phyloP scores from a whole-genome alignment of 2,329 filamentous ascomycete genomes.

The Zelopaecilomyces penicillatus region DNA sequence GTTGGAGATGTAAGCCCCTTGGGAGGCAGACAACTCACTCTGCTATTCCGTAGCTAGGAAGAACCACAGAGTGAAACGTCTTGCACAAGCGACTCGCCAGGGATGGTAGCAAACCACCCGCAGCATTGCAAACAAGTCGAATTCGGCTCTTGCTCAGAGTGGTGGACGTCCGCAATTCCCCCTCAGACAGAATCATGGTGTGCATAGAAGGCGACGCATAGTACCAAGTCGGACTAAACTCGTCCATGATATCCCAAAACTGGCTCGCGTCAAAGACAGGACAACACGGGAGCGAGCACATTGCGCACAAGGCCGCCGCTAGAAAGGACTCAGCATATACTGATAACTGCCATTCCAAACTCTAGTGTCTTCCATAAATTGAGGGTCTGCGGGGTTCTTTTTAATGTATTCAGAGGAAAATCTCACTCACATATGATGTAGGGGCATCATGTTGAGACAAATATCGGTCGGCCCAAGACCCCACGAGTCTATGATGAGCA shows the following conservation, averaged over 20 bases:
- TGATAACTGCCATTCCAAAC: neutral
- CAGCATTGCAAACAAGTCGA: slow-evolving; percentile 46
- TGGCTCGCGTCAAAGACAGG: slow-evolving; percentile 44
- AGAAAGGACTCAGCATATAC: slow-evolving; percentile 4
- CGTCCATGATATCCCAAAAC: slow-evolving; percentile 47
- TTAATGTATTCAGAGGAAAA: too few species aligned
- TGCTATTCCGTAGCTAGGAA: slow-evolving; percentile 52
- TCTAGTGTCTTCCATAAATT: too few species aligned
- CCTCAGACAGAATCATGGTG: slow-evolving; percentile 42
- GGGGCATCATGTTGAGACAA: slow-evolving; percentile 52
- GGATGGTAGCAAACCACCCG: slow-evolving; percentile 43
- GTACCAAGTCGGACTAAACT: slow-evolving; percentile 44
- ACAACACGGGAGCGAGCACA: slow-evolving; percentile 46
- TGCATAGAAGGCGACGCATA: slow-evolving; percentile 52
- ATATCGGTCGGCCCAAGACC: slow-evolving; percentile 36
- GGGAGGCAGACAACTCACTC: slow-evolving; percentile 25
- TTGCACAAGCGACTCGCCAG: slow-evolving; percentile 40
- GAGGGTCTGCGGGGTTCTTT: too few species aligned
- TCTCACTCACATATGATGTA: slow-evolving; percentile 49
- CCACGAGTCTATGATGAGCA: slow-evolving; percentile 46
- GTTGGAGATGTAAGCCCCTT: too few species aligned
- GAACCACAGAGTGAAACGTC: slow-evolving; percentile 41
- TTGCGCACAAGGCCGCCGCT: slow-evolving; percentile 46
- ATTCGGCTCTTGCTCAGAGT: slow-evolving; percentile 36
- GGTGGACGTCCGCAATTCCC: slow-evolving; percentile 28